phyloP scores from a whole-genome alignment of 2,329 filamentous ascomycete species.

The Botryotinia convoluta region DNA sequence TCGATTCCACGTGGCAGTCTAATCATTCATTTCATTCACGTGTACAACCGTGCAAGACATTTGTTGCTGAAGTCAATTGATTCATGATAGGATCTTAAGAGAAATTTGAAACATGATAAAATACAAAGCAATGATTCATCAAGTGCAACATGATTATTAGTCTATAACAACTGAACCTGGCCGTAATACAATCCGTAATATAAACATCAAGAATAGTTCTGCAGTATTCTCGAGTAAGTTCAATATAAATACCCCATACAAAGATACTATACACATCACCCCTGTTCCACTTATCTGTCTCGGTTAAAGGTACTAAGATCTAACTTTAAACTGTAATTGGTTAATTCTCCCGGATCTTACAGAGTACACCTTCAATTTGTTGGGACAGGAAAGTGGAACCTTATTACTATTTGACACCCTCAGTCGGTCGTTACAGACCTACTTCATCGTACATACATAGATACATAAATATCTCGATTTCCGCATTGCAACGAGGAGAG shows the following conservation, averaged over 20 bases:
- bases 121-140: background rate
- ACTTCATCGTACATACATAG: slow-evolving; percentile 10
- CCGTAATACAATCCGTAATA: background rate
- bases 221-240: background rate
- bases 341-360: background rate
- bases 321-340: slow-evolving; percentile 5
- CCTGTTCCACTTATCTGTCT: slow-evolving; percentile 9
- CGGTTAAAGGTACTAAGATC: slow-evolving; percentile 3
- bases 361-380: slow-evolving; percentile 4
- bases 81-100: background rate
- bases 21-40: slow-evolving; percentile 11
- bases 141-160: background rate
- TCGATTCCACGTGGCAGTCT: slow-evolving; percentile 7
- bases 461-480: slow-evolving; percentile 18
- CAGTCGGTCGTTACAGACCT: background rate
- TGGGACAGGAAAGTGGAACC: slow-evolving; percentile 16
- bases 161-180: background rate
- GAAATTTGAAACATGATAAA: background rate
- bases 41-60: slow-evolving; percentile 10
- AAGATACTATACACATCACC: slow-evolving; percentile 11
- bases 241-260: background rate
- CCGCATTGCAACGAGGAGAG: slow-evolving; percentile 1
- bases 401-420: slow-evolving; percentile 11
- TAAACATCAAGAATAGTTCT: background rate
- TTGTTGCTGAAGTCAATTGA: background rate